Evolutionary conservation across 805 yeast species (phyloP), one percentile per base, ranked within the genome.

Genomic region (Wickerhamomyces sydowiorum): DNA sequence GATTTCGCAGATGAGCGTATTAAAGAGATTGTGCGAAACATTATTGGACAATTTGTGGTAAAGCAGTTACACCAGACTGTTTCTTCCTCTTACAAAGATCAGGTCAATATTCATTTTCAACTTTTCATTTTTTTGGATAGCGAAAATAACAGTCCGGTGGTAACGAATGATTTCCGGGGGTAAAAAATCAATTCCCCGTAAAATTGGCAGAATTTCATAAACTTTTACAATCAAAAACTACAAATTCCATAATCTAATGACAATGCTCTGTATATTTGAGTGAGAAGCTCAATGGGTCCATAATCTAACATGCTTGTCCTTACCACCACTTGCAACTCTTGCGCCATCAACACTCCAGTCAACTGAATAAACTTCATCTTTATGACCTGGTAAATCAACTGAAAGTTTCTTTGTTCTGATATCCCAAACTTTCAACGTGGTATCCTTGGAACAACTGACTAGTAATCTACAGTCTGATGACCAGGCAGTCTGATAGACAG

Each of bases 401-500:
- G 80, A 75, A 42, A 93, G 68, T 59, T 91, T 91, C 49, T 83
- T 74, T 3, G 96, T 86, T 55, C 86, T 77, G 19, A 91, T 80
- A 58, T 91, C 97, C 98, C 98, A 91, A 2, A 91, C 96, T 62
- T 91, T 91, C 57, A 91, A 72, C 1, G 98, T 91, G 1, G 98
- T 90, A 62, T 91, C 98, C 60, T 91, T 91, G 13, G 97, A 89
- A 62, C 96, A 86, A 57, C 96, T 85, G 9, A 89, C 99, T 43
- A 93, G 68, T 29, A 91, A 67, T 52, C 99, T 72, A 62, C 91
- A 86, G 58, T 93, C 99, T 1, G 96, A 82, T 4, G 96, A 88
- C 99, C 99, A 93, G 0, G 98, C 87, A 5, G 96, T 88, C 65
- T 91, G 97, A 62, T 93, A 93, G 0, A 93, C 99, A 3, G 98